These are phyloP conservation scores for Xanthoconium purpureum DNA, from an alignment of 768 basidiomycete genomes.

Conservation along the genomic window DNA sequence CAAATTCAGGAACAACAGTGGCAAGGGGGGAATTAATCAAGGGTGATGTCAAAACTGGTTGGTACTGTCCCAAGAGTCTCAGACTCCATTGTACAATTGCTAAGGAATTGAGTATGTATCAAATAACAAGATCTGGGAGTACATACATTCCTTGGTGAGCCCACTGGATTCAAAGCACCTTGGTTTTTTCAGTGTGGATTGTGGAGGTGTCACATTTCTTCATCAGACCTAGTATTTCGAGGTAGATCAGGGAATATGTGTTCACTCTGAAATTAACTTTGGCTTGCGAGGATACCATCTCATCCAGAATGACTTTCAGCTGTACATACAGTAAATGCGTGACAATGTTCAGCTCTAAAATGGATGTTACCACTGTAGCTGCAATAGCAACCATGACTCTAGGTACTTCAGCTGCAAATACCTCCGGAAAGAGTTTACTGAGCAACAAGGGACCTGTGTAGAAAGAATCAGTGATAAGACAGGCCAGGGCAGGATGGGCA, in stretches of 20 bases:
- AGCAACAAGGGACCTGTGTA: not conserved
- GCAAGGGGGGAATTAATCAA: too few relatives aligned
- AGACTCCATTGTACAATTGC: too few relatives aligned
- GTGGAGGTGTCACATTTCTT: not conserved
- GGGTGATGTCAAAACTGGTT: too few relatives aligned
- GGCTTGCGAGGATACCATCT: not conserved
- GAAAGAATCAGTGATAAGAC: not conserved
- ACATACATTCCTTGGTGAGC: not conserved
- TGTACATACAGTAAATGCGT: not conserved
- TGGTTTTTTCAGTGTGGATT: not conserved
- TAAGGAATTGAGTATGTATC: too few relatives aligned
- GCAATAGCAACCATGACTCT: not conserved
- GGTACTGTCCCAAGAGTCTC: too few relatives aligned
- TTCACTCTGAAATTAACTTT: not conserved
- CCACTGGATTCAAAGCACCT: not conserved
- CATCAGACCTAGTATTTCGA: not conserved
- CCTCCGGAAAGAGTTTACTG: not conserved
- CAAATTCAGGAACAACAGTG: too few relatives aligned
- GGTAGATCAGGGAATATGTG: not conserved
- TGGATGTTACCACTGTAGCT: not conserved
- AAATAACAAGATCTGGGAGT: too few relatives aligned
- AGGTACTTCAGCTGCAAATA: not conserved
- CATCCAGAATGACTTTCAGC: not conserved
- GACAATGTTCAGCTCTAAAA: not conserved
- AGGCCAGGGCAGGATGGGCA: not conserved